Evolutionary conservation across 2,329 filamentous ascomycete species (phyloP).

Genomic region (Aspergillus pseudoviridinutans): DNA sequence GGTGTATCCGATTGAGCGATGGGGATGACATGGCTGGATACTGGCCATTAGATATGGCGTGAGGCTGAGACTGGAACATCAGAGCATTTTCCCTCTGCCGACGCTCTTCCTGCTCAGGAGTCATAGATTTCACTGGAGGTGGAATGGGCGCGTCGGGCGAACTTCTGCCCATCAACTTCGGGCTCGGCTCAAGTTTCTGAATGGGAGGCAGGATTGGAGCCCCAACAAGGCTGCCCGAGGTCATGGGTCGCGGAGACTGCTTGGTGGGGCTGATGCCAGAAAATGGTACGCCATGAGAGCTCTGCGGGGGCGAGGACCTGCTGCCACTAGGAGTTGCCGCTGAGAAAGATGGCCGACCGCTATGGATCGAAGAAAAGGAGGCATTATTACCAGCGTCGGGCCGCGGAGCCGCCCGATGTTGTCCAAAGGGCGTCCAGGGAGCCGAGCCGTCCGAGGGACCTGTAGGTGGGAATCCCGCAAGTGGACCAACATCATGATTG

Average conservation of each 20-base stretch:
- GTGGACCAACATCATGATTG: conserved; percentile 45
- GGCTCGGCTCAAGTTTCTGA: conserved; percentile 40
- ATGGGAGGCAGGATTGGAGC: conserved; percentile 39
- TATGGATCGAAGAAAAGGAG: conserved; percentile 27
- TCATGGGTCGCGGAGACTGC: conserved; percentile 39
- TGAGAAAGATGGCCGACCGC: conserved; percentile 30
- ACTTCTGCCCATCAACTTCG: conserved; percentile 42
- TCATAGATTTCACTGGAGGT: conserved; percentile 42
- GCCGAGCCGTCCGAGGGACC: conserved; percentile 25
- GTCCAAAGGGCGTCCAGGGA: conserved; percentile 32
- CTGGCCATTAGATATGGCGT: conserved; percentile 19
- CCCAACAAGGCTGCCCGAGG: conserved; percentile 29
- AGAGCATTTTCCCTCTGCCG: conserved; percentile 36
- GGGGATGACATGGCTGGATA: conserved; percentile 28
- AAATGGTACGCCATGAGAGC: conserved; percentile 33
- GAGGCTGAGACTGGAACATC: conserved; percentile 18
- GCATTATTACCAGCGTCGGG: conserved; percentile 25
- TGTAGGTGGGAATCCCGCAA: conserved; percentile 41
- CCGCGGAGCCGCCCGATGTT: conserved; percentile 26
- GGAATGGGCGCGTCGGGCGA: conserved; percentile 42
- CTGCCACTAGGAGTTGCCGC: conserved; percentile 29
- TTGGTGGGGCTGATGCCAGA: conserved; percentile 47
- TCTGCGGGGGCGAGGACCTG: conserved; percentile 35
- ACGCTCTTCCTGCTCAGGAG: conserved; percentile 40
- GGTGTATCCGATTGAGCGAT: conserved; percentile 29